Percentiles rank a stretch among this genome's conserved stretches.
Conservation (phyloP, 2,329 filamentous ascomycete genomes). For the Cladobotryum protrusum region DNA sequence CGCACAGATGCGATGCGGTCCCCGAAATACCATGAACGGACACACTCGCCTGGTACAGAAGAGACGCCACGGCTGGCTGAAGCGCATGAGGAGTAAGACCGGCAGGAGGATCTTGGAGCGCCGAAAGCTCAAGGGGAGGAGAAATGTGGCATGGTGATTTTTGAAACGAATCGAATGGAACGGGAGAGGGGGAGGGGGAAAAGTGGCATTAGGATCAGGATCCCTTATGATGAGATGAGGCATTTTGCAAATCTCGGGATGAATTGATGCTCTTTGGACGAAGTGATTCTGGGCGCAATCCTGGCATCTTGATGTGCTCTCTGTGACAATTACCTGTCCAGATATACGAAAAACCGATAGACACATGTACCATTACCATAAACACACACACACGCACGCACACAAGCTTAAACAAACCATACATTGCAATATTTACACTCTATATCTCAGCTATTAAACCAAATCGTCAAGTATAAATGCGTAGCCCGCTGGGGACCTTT, state of each 20-base stretch:
- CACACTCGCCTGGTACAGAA: constrained; percentile 52
- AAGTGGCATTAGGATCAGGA: too few species aligned
- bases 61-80: constrained; percentile 52
- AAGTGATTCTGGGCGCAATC: too few species aligned
- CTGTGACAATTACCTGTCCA: neutral
- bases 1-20: constrained; percentile 51
- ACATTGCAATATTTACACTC: too few species aligned
- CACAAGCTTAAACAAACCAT: neutral
- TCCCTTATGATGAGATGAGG: too few species aligned
- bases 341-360: neutral
- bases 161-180: neutral
- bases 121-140: constrained; percentile 48
- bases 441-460: neutral
- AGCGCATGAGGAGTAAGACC: constrained; percentile 42
- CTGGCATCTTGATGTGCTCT: neutral
- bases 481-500: neutral
- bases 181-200: neutral
- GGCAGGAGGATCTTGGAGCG: constrained; percentile 48
- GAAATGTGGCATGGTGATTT: constrained; percentile 30
- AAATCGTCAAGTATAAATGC: neutral
- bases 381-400: neutral
- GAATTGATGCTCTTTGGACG: too few species aligned
- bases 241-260: too few species aligned
- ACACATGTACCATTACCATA: constrained; percentile 10
- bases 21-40: constrained; percentile 51